Conservation (phyloP, 306 rosid species). For the Quillaja saponaria region DNA sequence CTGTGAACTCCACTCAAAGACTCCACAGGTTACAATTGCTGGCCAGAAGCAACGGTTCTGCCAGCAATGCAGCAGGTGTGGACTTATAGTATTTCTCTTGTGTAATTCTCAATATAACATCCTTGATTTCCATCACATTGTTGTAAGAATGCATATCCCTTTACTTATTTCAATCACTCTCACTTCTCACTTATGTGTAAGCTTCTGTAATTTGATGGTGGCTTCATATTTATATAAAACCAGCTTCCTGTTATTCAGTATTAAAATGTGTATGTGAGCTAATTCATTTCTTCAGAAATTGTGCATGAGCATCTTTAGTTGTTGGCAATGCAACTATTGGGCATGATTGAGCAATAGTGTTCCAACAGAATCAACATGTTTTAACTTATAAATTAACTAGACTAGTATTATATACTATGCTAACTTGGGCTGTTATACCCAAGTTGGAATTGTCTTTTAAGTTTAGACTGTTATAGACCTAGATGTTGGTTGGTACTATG, state of each 20-base stretch:
- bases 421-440: no score
- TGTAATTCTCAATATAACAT: neutral
- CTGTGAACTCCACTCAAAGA: slow-evolving; percentile 89
- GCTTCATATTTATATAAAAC: neutral
- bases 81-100: neutral
- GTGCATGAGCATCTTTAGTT: no score
- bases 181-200: neutral
- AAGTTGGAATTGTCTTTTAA: no score
- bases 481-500: no score
- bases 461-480: no score
- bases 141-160: neutral
- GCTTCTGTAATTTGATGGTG: neutral
- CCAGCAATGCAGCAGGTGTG: slow-evolving; percentile 98
- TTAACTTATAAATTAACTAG: neutral
- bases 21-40: slow-evolving; percentile 74
- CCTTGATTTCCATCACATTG: neutral
- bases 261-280: neutral
- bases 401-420: no score
- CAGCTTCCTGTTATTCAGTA: no score
- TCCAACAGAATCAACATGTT: slow-evolving; percentile 2
- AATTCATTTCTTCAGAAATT: neutral
- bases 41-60: slow-evolving; percentile 92
- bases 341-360: no score
- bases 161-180: neutral
- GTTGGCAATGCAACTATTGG: no score